A percentile compares a stretch with the other conserved stretches of the same genome.
phyloP scores from a whole-genome alignment of 768 basidiomycete species.

The Cyclocybe aegerita region DNA sequence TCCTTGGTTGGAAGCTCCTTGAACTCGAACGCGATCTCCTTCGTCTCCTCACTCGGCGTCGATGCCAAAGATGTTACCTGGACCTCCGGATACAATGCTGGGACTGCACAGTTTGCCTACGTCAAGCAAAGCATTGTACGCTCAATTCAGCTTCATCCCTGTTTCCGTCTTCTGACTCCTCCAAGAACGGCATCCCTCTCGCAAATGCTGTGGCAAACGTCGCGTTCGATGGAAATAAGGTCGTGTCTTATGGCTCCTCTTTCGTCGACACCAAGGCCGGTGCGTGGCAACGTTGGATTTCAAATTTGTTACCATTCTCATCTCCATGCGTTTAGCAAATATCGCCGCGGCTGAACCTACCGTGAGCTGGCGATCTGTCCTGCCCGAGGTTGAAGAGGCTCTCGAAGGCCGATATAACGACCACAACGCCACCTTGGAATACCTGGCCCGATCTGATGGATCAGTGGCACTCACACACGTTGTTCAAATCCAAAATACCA shows the following conservation, averaged over 20 bases:
- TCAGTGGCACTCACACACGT: slow-evolving; percentile 40
- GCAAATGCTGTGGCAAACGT: slow-evolving; percentile 35
- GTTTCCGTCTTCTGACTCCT: neutral
- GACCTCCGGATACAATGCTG: slow-evolving; percentile 17
- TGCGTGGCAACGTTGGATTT: slow-evolving; percentile 24
- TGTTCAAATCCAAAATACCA: slow-evolving; percentile 34
- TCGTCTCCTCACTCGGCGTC: slow-evolving; percentile 13
- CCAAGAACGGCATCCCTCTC: slow-evolving; percentile 30
- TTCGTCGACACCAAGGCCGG: slow-evolving; percentile 23
- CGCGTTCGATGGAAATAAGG: slow-evolving; percentile 27
- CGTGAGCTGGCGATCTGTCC: slow-evolving; percentile 31
- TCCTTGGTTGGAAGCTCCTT: slow-evolving; percentile 6
- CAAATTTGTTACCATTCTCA: neutral
- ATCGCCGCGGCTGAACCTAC: slow-evolving; percentile 33
- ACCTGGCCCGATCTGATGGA: slow-evolving; percentile 39
- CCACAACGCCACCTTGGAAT: slow-evolving; percentile 40
- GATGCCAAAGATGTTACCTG: slow-evolving; percentile 10
- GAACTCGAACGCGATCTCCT: slow-evolving; percentile 14
- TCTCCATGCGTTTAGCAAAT: slow-evolving; percentile 9
- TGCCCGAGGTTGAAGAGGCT: slow-evolving; percentile 34
- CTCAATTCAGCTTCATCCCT: neutral
- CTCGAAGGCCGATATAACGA: slow-evolving; percentile 34
- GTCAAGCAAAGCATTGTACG: slow-evolving; percentile 23
- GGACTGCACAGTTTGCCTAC: slow-evolving; percentile 19
- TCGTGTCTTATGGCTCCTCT: slow-evolving; percentile 30